Base-by-base conservation (phyloP, 805 yeast genomes). In the Metschnikowia rubicola region DNA sequence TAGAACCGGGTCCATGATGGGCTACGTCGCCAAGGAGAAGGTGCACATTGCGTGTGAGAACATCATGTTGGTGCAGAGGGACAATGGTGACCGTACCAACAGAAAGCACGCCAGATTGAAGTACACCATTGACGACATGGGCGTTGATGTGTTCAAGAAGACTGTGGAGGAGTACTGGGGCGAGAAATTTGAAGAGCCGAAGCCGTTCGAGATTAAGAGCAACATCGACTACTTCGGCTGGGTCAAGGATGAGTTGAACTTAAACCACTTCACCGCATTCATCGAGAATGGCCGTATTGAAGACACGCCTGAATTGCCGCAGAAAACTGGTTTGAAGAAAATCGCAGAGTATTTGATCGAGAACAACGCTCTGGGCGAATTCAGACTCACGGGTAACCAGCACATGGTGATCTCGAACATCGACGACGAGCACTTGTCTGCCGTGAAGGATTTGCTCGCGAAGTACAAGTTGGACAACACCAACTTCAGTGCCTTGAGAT, bases 71-170 rank as follows among this genome's bases (percentile, higher is more conserved):
- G 91, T 92, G 35, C 98, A 92, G 76, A 83, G 97, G 68, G 98
- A 92, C 66, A 70, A 79, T 62, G 98, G 98, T 73, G 96, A 91
- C 70, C 86, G 98, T 74, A 80, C 82, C 63, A 90, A 92, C 77
- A 88, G 98, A 78, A 92, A 92, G 71, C 97, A 92, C 63, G 98
- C 98, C 37, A 85, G 98, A 73, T 82, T 92, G 73, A 92, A 92
- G 84, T 92, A 92, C 70, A 92, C 98, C 30, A 81, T 92, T 60
- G 98, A 92, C 71, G 95, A 88, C 61, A 71, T 92, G 80, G 92
- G 96, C n/a, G 85, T 86, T 44, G 96, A 86, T 8, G 86, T 76
- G 26, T 92, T 83, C 79, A 85, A 83, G 67, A 61, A 70, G 34
- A 84, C 84, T 67, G 94, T 87, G 50, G 98, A 92, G 71, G 90